Conservation (phyloP, 345 rosid genomes). For the Punica granatum region DNA sequence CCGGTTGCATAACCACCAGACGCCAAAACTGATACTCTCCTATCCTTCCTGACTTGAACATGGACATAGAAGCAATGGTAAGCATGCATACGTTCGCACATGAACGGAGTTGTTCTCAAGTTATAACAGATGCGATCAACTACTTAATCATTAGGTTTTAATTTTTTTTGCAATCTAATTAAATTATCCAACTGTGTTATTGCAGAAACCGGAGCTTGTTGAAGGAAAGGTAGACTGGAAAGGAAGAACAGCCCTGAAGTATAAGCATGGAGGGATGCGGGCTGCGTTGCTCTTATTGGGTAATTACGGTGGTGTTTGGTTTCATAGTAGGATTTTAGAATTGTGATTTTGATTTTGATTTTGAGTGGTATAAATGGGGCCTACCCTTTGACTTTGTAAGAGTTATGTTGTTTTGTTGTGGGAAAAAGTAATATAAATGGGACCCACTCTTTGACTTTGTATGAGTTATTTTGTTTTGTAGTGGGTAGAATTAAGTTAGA, state of each 20-base stretch:
- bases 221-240: conserved; percentile 55
- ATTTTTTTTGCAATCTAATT: too few relatives aligned
- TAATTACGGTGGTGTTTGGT: too few relatives aligned
- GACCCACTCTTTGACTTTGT: too few relatives aligned
- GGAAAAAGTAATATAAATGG: too few relatives aligned
- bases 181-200: conserved; percentile 1
- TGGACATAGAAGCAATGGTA: neutral
- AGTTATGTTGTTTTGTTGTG: too few relatives aligned
- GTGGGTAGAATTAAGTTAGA: too few relatives aligned
- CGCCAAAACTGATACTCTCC: neutral
- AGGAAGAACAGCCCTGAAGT: conserved; percentile 40
- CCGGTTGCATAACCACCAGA: neutral
- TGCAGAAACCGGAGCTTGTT: conserved; percentile 36
- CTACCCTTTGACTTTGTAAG: too few relatives aligned
- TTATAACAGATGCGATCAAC: neutral
- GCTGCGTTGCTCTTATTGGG: conserved; percentile 32
- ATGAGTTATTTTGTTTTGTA: too few relatives aligned
- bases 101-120: neutral
- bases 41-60: neutral
- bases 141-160: too few relatives aligned
- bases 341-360: too few relatives aligned
- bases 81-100: neutral
- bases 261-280: conserved; percentile 45
- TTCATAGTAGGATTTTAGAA: too few relatives aligned
- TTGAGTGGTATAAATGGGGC: too few relatives aligned